Conservation (phyloP, 768 basidiomycete genomes). For the Phylloporus rhodoxanthus region DNA sequence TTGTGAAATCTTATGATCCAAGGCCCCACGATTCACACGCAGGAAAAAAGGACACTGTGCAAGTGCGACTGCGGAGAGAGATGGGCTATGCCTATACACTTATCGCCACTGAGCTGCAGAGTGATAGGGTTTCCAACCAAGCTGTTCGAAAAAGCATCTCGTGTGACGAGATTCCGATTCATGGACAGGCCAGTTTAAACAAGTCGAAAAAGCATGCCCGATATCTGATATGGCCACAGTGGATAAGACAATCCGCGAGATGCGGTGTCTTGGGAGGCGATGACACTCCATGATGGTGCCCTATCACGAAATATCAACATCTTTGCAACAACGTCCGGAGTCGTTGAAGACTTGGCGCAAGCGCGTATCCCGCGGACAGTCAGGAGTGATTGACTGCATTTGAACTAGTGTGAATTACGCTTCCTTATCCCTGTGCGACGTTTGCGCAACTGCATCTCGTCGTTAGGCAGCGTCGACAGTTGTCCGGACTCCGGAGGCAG, state of each 20-base stretch:
- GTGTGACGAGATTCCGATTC: not conserved
- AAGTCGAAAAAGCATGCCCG: not conserved
- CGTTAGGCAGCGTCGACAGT: not conserved
- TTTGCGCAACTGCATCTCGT: not conserved
- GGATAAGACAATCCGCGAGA: slow-evolving; percentile 1
- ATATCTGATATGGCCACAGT: not conserved
- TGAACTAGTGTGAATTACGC: not conserved
- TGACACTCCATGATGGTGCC: slow-evolving; percentile 8
- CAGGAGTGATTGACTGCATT: too few species aligned
- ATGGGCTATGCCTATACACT: slow-evolving; percentile 5
- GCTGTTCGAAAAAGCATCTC: not conserved
- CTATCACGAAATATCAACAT: not conserved
- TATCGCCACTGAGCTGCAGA: slow-evolving; percentile 12
- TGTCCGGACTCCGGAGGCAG: not conserved
- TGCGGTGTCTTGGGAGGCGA: slow-evolving; percentile 6
- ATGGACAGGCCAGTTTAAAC: too few species aligned
- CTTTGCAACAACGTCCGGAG: slow-evolving; percentile 6
- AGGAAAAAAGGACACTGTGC: not conserved
- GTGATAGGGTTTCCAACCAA: slow-evolving; percentile 12
- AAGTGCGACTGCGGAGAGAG: slow-evolving; percentile 1
- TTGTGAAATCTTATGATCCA: not conserved
- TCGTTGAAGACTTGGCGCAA: not conserved
- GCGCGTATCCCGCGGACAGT: not conserved
- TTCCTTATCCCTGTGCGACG: not conserved
- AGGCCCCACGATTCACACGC: slow-evolving; percentile 1